Evolutionary conservation across 306 rosid genomes (phyloP).

Genomic region (Gastrolobium bilobum): DNA sequence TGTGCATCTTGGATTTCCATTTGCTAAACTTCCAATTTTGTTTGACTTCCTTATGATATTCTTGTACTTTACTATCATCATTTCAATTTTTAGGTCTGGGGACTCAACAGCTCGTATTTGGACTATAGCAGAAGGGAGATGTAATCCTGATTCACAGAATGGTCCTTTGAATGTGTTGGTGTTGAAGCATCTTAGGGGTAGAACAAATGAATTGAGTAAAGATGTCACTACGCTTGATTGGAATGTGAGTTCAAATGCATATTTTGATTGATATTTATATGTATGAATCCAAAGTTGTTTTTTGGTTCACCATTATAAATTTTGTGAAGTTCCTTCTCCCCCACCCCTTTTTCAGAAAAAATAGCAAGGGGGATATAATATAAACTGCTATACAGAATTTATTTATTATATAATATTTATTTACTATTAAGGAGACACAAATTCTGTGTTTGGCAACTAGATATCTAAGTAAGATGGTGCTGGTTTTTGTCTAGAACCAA

Average conservation of each 20-base stretch:
- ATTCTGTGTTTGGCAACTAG: not conserved
- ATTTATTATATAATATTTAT: constrained; percentile 14
- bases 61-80: constrained; percentile 22
- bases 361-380: constrained; percentile 6
- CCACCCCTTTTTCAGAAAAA: not conserved
- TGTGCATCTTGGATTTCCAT: constrained; percentile 35
- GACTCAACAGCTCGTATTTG: constrained; percentile 99
- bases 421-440: not conserved
- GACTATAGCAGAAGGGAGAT: constrained; percentile 77
- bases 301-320: not conserved
- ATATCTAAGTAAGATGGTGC: too few relatives aligned
- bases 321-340: constrained; percentile 9
- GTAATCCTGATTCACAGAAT: constrained; percentile 63
- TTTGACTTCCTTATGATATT: constrained; percentile 34
- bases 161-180: constrained; percentile 70
- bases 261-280: constrained; percentile 30
- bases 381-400: constrained; percentile 19
- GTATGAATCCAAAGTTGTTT: constrained; percentile 20
- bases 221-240: constrained; percentile 96
- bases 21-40: constrained; percentile 25
- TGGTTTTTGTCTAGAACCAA: too few relatives aligned
- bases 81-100: constrained; percentile 70
- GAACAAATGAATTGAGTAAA: constrained; percentile 82
- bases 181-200: constrained; percentile 90
- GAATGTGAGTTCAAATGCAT: constrained; percentile 77